Evolutionary conservation across 495 filamentous ascomycete genomes (phyloP), one percentile per base, ranked within the genome.

Genomic region (Articulospora tetracladia): DNA sequence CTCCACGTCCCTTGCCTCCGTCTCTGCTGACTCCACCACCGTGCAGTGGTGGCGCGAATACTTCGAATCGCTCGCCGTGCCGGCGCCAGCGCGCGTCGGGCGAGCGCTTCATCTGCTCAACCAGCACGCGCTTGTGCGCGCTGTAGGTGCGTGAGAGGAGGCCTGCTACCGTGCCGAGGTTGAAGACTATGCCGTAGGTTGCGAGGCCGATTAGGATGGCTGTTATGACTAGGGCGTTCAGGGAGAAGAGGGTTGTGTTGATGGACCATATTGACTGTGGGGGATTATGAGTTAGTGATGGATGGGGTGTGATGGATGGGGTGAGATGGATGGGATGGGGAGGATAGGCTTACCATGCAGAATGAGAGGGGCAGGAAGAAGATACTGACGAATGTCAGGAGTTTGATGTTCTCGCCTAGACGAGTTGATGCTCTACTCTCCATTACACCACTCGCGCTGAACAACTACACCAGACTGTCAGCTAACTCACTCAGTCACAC

Each of bases 321-420:
- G 6, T n/a, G n/a, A 32, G 30, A 13, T 6, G 30, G 13, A 32
- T 32, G 39, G 20, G 12, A 39, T 0, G 1, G 46, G 19, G 20
- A 27, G 19, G 30, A 30, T 34, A 26, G 39, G 17, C 39, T 47
- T 63, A 54, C 61, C 27, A 50, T 55, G 58, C 72, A 73, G 26
- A 75, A 72, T 1, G 66, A 57, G 3, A 75, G 60, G 8, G 72
- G 72, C 11, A 73, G 60, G 46, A 67, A 75, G 54, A 73, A 73
- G 51, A 75, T 73, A 61, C 70, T 73, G 41, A 75, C 66, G 48
- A 65, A 73, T 13, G 72, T 74, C 25, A 74, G 65, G 7, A 75
- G 64, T 50, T 66, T 70, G n/a, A 75, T 63, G 50, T 75, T 73
- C 22, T 75, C 61, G 0, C 69, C 70, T 1, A 74, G 60, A 19